These are phyloP conservation scores for Taxawa tesnikishii DNA, from an alignment of 2,329 filamentous ascomycete species.

Conservation along the genomic window DNA sequence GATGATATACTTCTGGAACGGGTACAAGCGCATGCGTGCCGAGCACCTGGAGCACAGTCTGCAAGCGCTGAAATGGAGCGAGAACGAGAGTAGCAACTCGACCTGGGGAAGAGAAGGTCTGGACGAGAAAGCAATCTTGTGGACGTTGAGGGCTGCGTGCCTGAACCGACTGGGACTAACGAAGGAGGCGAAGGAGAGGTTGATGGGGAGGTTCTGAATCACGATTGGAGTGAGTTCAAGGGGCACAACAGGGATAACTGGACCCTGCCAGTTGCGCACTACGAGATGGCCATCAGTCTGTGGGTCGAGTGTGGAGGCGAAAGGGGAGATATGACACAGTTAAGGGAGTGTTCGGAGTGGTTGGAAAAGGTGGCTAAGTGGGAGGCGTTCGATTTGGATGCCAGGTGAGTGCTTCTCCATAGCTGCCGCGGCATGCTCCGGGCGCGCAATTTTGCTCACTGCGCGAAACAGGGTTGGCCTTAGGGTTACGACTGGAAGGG, in stretches of 20 bases:
- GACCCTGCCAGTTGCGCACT: slow-evolving; percentile 60
- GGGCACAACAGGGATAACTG: slow-evolving; percentile 57
- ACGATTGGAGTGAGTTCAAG: slow-evolving; percentile 43
- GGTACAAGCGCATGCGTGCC: slow-evolving; percentile 64
- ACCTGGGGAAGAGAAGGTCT: slow-evolving; percentile 38
- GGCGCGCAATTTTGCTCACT: not conserved
- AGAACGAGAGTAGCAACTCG: slow-evolving; percentile 43
- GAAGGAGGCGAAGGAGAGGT: slow-evolving; percentile 55
- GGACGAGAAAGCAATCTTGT: slow-evolving; percentile 53
- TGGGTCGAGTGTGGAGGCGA: slow-evolving; percentile 54
- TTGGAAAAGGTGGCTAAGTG: slow-evolving; percentile 57
- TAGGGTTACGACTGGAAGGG: slow-evolving; percentile 56
- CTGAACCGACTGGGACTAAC: slow-evolving; percentile 50
- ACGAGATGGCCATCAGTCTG: slow-evolving; percentile 71
- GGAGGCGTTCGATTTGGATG: slow-evolving; percentile 63
- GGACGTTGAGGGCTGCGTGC: slow-evolving; percentile 54
- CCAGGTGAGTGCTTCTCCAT: slow-evolving; percentile 34
- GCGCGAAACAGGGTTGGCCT: slow-evolving; percentile 42
- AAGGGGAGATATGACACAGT: slow-evolving; percentile 28
- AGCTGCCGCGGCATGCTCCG: no score
- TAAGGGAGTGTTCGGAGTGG: slow-evolving; percentile 51
- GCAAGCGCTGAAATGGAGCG: slow-evolving; percentile 32
- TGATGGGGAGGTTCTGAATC: slow-evolving; percentile 47
- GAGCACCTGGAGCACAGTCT: slow-evolving; percentile 48
- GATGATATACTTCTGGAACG: slow-evolving; percentile 92